A percentile compares a stretch with the other conserved stretches of the same genome.
Conservation (phyloP, 2,329 filamentous ascomycete genomes). For the Ophiostoma tasmaniense region DNA sequence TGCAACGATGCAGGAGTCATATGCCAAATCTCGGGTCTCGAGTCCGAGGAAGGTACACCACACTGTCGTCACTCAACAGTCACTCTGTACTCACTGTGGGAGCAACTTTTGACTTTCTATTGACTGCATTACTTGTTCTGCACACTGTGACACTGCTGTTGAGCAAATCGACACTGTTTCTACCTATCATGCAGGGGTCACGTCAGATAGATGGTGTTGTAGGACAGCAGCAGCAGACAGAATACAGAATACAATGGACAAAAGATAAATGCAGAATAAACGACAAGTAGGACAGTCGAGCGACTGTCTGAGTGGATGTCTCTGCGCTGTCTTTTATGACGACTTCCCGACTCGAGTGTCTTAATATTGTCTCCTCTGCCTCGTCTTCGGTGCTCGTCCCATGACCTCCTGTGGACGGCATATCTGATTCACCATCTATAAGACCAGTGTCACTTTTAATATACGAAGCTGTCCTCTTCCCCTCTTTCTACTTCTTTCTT, state of each 20-base stretch:
- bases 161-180: neutral
- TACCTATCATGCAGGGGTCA: neutral
- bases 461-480: neutral
- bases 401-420: neutral
- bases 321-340: neutral
- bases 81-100: neutral
- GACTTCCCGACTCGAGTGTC: neutral
- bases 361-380: neutral
- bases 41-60: neutral
- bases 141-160: neutral
- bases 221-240: neutral
- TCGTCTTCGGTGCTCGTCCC: neutral
- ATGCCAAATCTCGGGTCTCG: neutral
- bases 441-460: neutral
- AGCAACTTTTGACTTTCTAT: neutral
- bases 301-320: neutral
- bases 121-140: neutral
- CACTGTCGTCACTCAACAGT: neutral
- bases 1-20: neutral
- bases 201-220: neutral
- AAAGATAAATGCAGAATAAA: neutral
- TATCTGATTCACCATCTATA: neutral
- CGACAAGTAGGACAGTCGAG: neutral
- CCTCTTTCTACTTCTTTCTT: too few relatives aligned
- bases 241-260: neutral